Evolutionary conservation across 192 early-diverging fungal genomes (phyloP).

Genomic region (Allomyces javanicus): DNA sequence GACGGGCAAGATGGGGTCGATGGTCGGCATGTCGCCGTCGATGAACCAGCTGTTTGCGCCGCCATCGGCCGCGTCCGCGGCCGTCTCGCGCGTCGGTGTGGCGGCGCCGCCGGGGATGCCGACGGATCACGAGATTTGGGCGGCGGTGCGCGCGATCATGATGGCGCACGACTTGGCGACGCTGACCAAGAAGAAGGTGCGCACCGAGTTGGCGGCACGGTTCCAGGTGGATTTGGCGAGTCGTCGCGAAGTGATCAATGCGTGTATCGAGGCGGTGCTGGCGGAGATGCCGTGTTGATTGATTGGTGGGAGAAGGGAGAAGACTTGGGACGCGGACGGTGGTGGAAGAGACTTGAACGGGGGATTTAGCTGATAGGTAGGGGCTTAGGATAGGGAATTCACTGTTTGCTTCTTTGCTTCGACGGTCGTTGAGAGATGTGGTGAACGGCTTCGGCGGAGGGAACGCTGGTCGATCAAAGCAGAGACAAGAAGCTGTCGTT

Average conservation of each 20-base stretch:
- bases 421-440: too few relatives aligned
- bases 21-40: background rate
- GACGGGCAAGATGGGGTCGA: background rate
- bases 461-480: too few relatives aligned
- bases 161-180: constrained; percentile 2
- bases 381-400: too few relatives aligned
- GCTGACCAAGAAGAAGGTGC: constrained; percentile 7
- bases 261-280: background rate
- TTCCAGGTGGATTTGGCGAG: constrained; percentile 3
- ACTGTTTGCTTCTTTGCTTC: too few relatives aligned
- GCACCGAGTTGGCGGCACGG: background rate
- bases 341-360: too few relatives aligned
- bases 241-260: background rate
- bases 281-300: background rate
- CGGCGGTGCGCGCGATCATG: constrained; percentile 3
- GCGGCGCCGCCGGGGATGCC: background rate
- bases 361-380: too few relatives aligned
- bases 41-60: background rate
- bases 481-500: too few relatives aligned
- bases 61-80: background rate
- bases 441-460: too few relatives aligned
- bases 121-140: constrained; percentile 6
- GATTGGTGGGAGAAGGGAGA: too few relatives aligned
- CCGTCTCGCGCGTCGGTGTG: background rate
- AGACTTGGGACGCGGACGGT: too few relatives aligned